phyloP scores from a whole-genome alignment of 495 filamentous ascomycete genomes.

The Annulohypoxylon moriforme region DNA sequence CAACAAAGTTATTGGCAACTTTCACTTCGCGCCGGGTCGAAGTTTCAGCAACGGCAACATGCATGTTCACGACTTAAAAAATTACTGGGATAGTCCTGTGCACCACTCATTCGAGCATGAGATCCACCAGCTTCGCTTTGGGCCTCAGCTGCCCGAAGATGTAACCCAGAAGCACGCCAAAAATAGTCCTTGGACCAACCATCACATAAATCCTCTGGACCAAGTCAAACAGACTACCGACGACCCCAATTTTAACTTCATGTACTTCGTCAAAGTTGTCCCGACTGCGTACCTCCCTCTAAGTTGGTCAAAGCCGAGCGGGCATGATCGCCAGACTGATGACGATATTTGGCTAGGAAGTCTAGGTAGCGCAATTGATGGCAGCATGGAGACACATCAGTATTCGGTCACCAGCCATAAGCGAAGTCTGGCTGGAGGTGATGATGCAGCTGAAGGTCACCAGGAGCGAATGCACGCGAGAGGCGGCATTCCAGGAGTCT shows the following conservation, averaged over 20 bases:
- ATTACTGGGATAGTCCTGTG: slow-evolving; percentile 79
- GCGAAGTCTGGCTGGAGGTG: slow-evolving; percentile 82
- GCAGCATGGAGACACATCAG: slow-evolving; percentile 96
- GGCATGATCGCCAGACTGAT: slow-evolving; percentile 59
- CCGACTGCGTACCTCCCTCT: slow-evolving; percentile 93
- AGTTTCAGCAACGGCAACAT: slow-evolving; percentile 94
- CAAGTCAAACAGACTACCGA: slow-evolving; percentile 77
- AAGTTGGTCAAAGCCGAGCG: slow-evolving; percentile 69
- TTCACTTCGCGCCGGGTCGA: slow-evolving; percentile 96
- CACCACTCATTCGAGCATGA: slow-evolving; percentile 88
- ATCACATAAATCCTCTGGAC: slow-evolving; percentile 94
- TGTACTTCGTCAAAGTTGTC: slow-evolving; percentile 99
- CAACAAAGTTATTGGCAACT: slow-evolving; percentile 98
- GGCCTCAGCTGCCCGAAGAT: slow-evolving; percentile 85
- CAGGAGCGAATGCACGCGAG: slow-evolving; percentile 87
- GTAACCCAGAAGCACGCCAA: slow-evolving; percentile 70
- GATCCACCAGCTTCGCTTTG: slow-evolving; percentile 94
- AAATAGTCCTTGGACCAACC: slow-evolving; percentile 79
- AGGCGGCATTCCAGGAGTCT: slow-evolving; percentile 95
- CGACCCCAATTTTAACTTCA: slow-evolving; percentile 90
- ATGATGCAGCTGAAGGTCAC: slow-evolving; percentile 85
- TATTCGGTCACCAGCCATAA: slow-evolving; percentile 97
- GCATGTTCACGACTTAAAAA: slow-evolving; percentile 96
- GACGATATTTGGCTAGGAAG: slow-evolving; percentile 70
- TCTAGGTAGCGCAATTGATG: slow-evolving; percentile 71